Conservation (phyloP, 768 basidiomycete species). For the Boletus rubropictus region DNA sequence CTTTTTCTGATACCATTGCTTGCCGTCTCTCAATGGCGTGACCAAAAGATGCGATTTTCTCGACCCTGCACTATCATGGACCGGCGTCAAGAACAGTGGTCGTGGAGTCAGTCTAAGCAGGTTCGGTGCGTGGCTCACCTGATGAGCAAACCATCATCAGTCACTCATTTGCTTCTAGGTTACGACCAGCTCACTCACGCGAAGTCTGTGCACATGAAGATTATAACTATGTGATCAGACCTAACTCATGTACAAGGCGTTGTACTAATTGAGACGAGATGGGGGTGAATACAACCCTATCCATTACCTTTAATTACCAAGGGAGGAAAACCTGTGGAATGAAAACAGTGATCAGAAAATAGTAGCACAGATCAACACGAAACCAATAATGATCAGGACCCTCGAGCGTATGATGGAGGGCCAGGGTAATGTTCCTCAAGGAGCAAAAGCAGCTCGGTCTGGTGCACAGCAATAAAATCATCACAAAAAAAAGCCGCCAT, state of each 20-base stretch:
- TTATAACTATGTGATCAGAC: constrained; percentile 40
- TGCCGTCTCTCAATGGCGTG: not conserved
- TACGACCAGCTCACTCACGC: constrained; percentile 81
- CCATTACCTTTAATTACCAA: not conserved
- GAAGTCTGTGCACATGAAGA: constrained; percentile 81
- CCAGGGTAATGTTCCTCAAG: constrained; percentile 31
- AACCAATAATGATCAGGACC: constrained; percentile 23
- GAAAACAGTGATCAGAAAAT: constrained; percentile 1
- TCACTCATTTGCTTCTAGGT: constrained; percentile 39
- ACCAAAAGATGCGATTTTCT: constrained; percentile 72
- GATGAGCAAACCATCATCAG: not conserved
- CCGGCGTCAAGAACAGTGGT: constrained; percentile 90
- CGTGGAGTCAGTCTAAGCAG: constrained; percentile 86
- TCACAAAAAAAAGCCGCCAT: constrained; percentile 13
- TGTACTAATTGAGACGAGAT: not conserved
- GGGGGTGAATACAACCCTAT: not conserved
- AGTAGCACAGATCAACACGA: not conserved
- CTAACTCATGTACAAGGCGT: not conserved
- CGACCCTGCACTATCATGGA: constrained; percentile 93
- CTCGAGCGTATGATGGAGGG: constrained; percentile 32
- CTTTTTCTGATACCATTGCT: not conserved
- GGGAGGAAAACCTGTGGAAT: not conserved
- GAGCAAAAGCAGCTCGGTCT: constrained; percentile 30
- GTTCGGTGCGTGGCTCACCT: constrained; percentile 53
- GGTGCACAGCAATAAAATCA: constrained; percentile 35